Conservation (phyloP, 1,139 yeast genomes). For the Suhomyces chickasaworum region DNA sequence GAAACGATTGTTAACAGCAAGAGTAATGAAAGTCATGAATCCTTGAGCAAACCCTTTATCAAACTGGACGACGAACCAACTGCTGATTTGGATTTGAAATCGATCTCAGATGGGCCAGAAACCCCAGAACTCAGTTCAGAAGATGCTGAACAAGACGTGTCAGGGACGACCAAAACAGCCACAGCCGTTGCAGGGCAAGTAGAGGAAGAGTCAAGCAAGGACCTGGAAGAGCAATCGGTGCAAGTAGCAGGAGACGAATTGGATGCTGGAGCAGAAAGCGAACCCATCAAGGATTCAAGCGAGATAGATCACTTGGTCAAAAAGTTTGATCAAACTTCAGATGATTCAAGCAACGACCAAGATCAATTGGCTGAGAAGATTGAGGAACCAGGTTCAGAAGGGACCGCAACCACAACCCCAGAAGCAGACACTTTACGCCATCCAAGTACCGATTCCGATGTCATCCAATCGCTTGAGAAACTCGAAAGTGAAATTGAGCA, state of each 20-base stretch:
- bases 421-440: not conserved
- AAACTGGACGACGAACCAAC: not conserved
- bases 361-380: not conserved
- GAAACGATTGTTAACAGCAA: not conserved
- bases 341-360: not conserved
- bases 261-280: not conserved
- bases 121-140: not conserved
- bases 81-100: not conserved
- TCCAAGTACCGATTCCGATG: not conserved
- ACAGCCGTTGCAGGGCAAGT: not conserved
- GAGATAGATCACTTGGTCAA: too few species aligned
- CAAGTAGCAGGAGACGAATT: not conserved
- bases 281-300: not conserved
- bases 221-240: not conserved
- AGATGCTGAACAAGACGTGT: not conserved
- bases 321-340: not conserved
- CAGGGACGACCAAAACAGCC: not conserved
- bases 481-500: slow-evolving; percentile 1
- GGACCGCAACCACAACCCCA: not conserved
- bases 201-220: not conserved
- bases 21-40: not conserved
- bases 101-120: not conserved
- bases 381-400: not conserved
- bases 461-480: slow-evolving; percentile 1
- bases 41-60: not conserved